A percentile compares a stretch with the other conserved stretches of the same genome.
Evolutionary conservation across 2,329 filamentous ascomycete genomes (phyloP).

Genomic region (Dactylella cylindrospora): DNA sequence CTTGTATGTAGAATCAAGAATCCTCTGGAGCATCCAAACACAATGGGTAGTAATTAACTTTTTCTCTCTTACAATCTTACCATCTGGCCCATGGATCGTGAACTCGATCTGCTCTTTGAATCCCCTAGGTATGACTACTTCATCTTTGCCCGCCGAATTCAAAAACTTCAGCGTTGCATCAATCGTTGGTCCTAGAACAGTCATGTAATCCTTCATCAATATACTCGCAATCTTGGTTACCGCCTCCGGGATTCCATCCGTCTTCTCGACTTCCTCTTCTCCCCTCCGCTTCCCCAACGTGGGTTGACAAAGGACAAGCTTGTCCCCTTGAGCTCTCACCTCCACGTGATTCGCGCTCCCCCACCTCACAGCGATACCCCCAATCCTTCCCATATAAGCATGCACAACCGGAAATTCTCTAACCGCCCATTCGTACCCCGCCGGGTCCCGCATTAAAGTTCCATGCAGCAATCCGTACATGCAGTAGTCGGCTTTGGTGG

Average conservation of each 20-base stretch:
- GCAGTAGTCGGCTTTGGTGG: conserved; percentile 21
- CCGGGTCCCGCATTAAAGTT: conserved; percentile 28
- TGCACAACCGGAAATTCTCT: conserved; percentile 27
- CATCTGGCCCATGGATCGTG: conserved; percentile 17
- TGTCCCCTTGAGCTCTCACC: conserved; percentile 16
- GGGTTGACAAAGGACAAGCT: conserved; percentile 9
- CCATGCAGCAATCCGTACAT: conserved; percentile 18
- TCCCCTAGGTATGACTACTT: conserved; percentile 26
- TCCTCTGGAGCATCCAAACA: conserved; percentile 32
- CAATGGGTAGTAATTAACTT: conserved; percentile 25
- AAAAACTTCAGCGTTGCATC: conserved; percentile 18
- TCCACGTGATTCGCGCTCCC: conserved; percentile 22
- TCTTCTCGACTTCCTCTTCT: conserved; percentile 10
- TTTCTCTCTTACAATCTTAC: conserved; percentile 9
- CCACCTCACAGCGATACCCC: conserved; percentile 21
- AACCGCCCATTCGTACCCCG: conserved; percentile 16
- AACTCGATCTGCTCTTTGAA: conserved; percentile 27
- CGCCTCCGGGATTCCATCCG: conserved; percentile 16
- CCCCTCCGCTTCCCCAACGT: conserved; percentile 30
- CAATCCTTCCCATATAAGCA: conserved; percentile 16
- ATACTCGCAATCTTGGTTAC: conserved; percentile 15
- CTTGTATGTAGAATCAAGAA: conserved; percentile 24
- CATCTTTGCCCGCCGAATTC: conserved; percentile 12
- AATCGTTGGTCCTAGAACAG: conserved; percentile 15
- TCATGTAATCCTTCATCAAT: conserved; percentile 24